Conservation (phyloP, 306 rosid genomes). For the Prunus mongolica region DNA sequence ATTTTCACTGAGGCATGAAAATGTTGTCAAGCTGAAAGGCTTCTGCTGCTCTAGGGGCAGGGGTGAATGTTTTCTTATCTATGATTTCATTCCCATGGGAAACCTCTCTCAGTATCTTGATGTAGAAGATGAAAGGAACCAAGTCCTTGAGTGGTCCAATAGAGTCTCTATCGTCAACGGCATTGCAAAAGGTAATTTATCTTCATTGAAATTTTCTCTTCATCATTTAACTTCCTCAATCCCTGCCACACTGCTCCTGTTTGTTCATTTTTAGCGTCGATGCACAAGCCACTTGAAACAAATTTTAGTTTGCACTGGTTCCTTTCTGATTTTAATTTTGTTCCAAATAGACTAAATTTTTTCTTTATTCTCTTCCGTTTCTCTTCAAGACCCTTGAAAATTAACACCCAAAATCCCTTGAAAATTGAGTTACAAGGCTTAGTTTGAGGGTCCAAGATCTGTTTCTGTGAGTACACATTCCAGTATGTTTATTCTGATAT, state of each 20-base stretch:
- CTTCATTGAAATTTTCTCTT: not conserved
- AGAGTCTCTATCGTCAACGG: constrained; percentile 72
- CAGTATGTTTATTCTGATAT: not conserved
- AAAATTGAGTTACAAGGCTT: not conserved
- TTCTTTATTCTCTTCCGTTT: not conserved
- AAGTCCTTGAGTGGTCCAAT: constrained; percentile 73
- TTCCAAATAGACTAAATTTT: not conserved
- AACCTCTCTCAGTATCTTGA: constrained; percentile 67
- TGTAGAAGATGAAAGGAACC: constrained; percentile 51
- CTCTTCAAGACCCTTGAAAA: too few relatives aligned
- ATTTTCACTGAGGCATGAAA: constrained; percentile 71
- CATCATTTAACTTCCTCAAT: not conserved
- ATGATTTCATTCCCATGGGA: constrained; percentile 69
- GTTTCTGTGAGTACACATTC: not conserved
- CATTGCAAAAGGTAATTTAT: constrained; percentile 73
- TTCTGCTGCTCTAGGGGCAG: constrained; percentile 90
- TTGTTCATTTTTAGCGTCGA: too few relatives aligned
- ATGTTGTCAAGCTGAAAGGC: constrained; percentile 74
- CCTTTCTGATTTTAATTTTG: not conserved
- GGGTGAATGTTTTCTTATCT: constrained; percentile 88
- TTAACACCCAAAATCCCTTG: too few relatives aligned
- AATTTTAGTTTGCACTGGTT: not conserved
- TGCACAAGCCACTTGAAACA: not conserved
- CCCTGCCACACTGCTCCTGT: too few relatives aligned
- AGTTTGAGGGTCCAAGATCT: not conserved